Base-by-base conservation (phyloP, 169 alveolate species). In the Fabrea salina region DNA sequence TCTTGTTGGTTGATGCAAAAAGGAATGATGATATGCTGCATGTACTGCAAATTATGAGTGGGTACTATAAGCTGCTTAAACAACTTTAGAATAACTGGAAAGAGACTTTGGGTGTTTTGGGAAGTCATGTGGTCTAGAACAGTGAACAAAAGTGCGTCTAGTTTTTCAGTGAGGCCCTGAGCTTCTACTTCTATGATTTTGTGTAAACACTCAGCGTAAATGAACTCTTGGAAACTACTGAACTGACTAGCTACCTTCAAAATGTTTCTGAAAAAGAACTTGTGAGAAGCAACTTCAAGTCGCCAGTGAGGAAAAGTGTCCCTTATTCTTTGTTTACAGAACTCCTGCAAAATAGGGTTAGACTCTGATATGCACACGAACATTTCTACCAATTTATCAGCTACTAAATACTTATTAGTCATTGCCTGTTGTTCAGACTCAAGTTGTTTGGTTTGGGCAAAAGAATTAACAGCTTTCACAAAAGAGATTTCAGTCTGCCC, bases 401-500 rank as follows among this genome's bases (percentile, higher is more conserved):
- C 50, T 13, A 61, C 50, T 33, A 35, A 13, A n/a, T 61, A 4
- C 8, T 33, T 8, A n/a, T 61, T 22, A 37, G 11, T 27, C 11
- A 61, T 16, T 8, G 49, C 16, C 1, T 22, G 19, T 33, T 1
- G 43, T 35, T 61, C 74, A 2, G 74, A 47, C 11, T 8, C 37
- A 11, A 8, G 22, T 16, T 33, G 30, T 16, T 7, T 33, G 50
- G n/a, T 13, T 3, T 61, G 74, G 4, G 39, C 19, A 35, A 61
- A 61, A 11, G 54, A 47, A 30, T 35, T 22, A 61, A 61, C 39
- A 30, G 74, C 74, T 37, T 61, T 61, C 7, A 61, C 32, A 35
- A 35, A 61, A 16, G 74, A 61, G 25, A 61, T 61, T n/a, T 61
- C 49, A 37, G 53, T 27, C 3, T 22, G 11, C 39, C n/a, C 41